phyloP scores from a whole-genome alignment of 768 basidiomycete genomes.

The Boletellus ananas region DNA sequence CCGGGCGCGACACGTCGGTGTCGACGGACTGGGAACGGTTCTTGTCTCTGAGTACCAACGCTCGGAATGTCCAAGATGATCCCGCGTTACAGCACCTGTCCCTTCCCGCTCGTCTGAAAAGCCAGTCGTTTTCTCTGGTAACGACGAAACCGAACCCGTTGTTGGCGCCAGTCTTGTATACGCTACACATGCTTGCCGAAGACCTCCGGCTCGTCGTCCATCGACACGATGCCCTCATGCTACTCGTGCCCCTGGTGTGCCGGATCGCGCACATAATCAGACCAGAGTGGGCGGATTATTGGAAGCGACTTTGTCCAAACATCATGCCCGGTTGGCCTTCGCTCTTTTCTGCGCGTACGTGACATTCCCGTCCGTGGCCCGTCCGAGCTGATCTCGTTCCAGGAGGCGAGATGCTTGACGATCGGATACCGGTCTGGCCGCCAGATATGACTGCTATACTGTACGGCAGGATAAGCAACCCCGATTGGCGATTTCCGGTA shows the following conservation, averaged over 20 bases:
- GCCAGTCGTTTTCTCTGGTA: constrained; percentile 22
- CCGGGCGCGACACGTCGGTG: constrained; percentile 10
- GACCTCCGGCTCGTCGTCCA: constrained; percentile 57
- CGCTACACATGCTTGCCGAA: constrained; percentile 77
- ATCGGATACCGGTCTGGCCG: constrained; percentile 72
- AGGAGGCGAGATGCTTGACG: constrained; percentile 53
- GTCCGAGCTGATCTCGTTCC: constrained; percentile 12
- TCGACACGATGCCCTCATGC: constrained; percentile 51
- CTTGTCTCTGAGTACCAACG: constrained; percentile 37
- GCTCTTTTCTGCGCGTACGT: constrained; percentile 32
- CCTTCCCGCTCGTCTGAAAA: constrained; percentile 31
- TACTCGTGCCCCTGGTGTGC: constrained; percentile 62
- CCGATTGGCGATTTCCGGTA: constrained; percentile 60
- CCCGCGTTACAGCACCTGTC: constrained; percentile 47
- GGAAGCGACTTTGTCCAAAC: constrained; percentile 77
- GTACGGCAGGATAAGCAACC: constrained; percentile 52
- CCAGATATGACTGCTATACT: constrained; percentile 72
- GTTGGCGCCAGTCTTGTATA: constrained; percentile 61
- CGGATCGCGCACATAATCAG: constrained; percentile 58
- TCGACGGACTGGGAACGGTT: constrained; percentile 48
- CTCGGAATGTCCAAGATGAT: constrained; percentile 55
- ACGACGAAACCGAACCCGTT: constrained; percentile 39
- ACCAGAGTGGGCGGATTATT: constrained; percentile 90
- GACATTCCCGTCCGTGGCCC: not conserved
- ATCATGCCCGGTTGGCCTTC: constrained; percentile 59